Evolutionary conservation across 2,329 filamentous ascomycete species (phyloP).

Genomic region (Aspergillus hiratsukae): DNA sequence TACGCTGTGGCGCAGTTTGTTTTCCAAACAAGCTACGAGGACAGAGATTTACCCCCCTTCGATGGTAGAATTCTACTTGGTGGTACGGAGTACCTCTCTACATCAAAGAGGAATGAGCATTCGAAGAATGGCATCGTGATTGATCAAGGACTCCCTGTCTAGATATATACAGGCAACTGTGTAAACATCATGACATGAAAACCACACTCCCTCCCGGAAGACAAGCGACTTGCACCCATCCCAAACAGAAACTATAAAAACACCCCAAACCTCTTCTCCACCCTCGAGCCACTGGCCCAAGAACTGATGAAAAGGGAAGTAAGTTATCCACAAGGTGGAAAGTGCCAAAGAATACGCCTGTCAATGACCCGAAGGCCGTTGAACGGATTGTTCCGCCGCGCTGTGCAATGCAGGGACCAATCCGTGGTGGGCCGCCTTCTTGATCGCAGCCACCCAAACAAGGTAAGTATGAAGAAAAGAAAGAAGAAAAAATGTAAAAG

Average conservation of each 20-base stretch:
- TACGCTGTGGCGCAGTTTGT: not conserved
- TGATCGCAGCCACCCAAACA: slow-evolving; percentile 48
- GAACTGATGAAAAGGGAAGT: slow-evolving; percentile 34
- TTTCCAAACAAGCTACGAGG: not conserved
- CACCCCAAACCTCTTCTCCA: slow-evolving; percentile 28
- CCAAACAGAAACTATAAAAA: not conserved
- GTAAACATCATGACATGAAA: no score
- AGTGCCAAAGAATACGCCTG: slow-evolving; percentile 39
- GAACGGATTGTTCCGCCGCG: slow-evolving; percentile 44
- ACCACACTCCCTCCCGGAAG: no score
- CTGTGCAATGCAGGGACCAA: slow-evolving; percentile 56
- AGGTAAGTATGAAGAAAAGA: slow-evolving; percentile 51
- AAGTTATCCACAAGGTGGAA: slow-evolving; percentile 20
- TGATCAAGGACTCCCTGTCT: no score
- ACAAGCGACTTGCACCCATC: no score
- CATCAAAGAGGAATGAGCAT: not conserved
- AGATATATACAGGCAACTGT: no score
- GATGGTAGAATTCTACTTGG: not conserved
- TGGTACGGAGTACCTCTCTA: not conserved
- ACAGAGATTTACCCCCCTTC: no score
- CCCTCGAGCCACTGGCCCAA: slow-evolving; percentile 26
- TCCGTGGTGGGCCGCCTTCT: slow-evolving; percentile 42
- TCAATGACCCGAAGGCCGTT: slow-evolving; percentile 34
- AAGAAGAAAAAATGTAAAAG: slow-evolving; percentile 30
- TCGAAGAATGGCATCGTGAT: not conserved